These are phyloP conservation scores for Adansonia rubrostipa DNA, from an alignment of 441 rosid genomes.

Conservation along the genomic window DNA sequence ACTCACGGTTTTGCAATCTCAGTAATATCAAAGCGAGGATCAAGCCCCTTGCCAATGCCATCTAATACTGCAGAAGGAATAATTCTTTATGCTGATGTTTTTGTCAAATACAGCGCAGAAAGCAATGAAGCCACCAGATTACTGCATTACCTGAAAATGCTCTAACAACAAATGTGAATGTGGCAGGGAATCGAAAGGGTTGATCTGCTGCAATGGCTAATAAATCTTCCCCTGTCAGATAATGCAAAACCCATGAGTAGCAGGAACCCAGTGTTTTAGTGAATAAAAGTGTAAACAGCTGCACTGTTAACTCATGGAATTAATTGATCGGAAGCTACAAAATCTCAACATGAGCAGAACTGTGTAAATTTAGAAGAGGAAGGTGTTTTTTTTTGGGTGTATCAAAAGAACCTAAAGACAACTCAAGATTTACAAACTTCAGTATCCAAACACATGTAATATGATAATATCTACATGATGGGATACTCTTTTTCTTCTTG, in stretches of 20 bases:
- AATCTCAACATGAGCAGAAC: not conserved
- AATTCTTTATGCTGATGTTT: slow-evolving; percentile 16
- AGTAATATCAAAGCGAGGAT: slow-evolving; percentile 96
- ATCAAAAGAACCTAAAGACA: not conserved
- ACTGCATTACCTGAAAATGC: slow-evolving; percentile 84
- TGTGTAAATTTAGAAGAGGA: not conserved
- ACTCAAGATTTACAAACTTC: not conserved
- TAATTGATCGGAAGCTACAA: not conserved
- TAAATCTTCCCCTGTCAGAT: slow-evolving; percentile 83
- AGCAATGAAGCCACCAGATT: slow-evolving; percentile 24
- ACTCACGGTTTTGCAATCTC: slow-evolving; percentile 99
- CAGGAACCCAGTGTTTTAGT: not conserved
- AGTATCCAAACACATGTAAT: slow-evolving; percentile 2
- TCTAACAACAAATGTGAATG: slow-evolving; percentile 98
- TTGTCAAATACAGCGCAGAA: slow-evolving; percentile 20
- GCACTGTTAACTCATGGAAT: not conserved
- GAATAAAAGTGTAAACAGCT: not conserved
- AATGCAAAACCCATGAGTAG: slow-evolving; percentile 29
- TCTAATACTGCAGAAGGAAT: slow-evolving; percentile 69
- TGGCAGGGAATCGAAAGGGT: slow-evolving; percentile 98
- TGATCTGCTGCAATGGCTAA: slow-evolving; percentile 97
- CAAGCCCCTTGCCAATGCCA: slow-evolving; percentile 99
- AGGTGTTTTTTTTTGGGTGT: not conserved
- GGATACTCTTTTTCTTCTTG: not conserved
- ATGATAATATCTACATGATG: not conserved